Conservation (phyloP, 2,329 filamentous ascomycete species). For the Emericellopsis atlantica region DNA sequence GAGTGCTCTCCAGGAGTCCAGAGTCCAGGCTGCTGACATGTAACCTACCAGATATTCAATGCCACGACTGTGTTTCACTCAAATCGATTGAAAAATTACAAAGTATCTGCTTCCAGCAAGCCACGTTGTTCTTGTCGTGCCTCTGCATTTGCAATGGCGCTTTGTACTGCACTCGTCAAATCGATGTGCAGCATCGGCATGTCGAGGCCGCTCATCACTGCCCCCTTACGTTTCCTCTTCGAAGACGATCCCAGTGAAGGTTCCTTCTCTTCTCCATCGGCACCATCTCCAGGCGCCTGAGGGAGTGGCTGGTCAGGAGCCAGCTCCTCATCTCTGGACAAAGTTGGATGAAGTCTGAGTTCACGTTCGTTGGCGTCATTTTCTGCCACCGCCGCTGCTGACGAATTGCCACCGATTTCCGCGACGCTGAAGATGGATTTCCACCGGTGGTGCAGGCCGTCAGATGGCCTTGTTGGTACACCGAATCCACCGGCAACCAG, state of each 20-base stretch:
- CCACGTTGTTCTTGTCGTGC: conserved; percentile 25
- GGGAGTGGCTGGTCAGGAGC: conserved; percentile 4
- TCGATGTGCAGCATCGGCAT: conserved; percentile 35
- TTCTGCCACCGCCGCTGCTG: conserved; percentile 44
- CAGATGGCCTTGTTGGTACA: conserved; percentile 5
- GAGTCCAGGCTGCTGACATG: too few relatives aligned
- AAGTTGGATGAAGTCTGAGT: conserved; percentile 22
- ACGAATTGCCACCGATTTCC: conserved; percentile 62
- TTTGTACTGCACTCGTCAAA: conserved; percentile 26
- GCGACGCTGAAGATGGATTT: conserved; percentile 55
- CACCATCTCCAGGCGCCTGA: too few relatives aligned
- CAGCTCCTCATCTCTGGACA: conserved; percentile 20
- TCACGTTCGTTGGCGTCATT: not conserved
- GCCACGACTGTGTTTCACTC: too few relatives aligned
- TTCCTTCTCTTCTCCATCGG: not conserved
- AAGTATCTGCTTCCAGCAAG: not conserved
- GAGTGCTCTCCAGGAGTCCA: too few relatives aligned
- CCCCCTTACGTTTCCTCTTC: conserved; percentile 52
- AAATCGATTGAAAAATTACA: too few relatives aligned
- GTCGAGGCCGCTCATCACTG: conserved; percentile 24
- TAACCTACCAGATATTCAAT: too few relatives aligned
- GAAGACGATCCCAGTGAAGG: conserved; percentile 16
- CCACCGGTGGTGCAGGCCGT: conserved; percentile 4
- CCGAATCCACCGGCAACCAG: conserved; percentile 45
- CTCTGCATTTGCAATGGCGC: conserved; percentile 27